A percentile compares a stretch with the other conserved stretches of the same genome.
Evolutionary conservation across 139 green algal species (phyloP).

Genomic region (Coccomyxa sp.): DNA sequence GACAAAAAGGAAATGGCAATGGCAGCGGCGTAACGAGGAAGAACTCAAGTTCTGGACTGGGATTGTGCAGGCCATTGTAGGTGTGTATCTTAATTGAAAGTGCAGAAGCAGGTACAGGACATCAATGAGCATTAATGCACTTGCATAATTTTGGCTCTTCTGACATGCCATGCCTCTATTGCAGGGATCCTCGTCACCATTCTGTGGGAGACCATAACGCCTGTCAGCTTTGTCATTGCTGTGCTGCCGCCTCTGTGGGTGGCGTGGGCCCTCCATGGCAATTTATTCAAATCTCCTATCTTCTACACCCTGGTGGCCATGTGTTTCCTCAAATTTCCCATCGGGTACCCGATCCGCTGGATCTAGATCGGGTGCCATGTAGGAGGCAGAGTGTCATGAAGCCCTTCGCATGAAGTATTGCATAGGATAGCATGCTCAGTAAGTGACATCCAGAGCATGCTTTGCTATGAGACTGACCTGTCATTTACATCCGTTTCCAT

Average conservation of each 20-base stretch:
- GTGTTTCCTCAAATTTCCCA: background rate
- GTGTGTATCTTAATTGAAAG: background rate
- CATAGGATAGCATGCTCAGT: too few relatives aligned
- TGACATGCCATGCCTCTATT: background rate
- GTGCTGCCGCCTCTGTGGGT: conserved; percentile 2
- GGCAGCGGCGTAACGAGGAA: conserved; percentile 18
- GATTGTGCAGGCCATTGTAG: background rate
- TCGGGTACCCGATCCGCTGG: background rate
- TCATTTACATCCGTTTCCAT: too few relatives aligned
- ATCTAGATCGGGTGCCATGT: background rate
- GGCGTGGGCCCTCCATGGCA: background rate
- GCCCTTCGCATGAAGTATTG: too few relatives aligned
- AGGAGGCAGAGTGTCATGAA: too few relatives aligned
- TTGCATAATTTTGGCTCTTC: background rate
- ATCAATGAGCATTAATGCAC: background rate
- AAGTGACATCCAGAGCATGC: too few relatives aligned
- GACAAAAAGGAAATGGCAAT: conserved; percentile 38
- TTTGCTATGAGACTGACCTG: too few relatives aligned
- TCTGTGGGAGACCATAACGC: background rate
- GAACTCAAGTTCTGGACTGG: conserved; percentile 24
- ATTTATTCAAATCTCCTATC: background rate
- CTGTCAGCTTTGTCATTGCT: background rate
- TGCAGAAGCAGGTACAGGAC: background rate
- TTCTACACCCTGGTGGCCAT: background rate
- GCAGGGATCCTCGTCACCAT: background rate